Evolutionary conservation across 2,329 filamentous ascomycete species (phyloP), one percentile per base, ranked within the genome.

Genomic region (Thielaviopsis ethacetica): DNA sequence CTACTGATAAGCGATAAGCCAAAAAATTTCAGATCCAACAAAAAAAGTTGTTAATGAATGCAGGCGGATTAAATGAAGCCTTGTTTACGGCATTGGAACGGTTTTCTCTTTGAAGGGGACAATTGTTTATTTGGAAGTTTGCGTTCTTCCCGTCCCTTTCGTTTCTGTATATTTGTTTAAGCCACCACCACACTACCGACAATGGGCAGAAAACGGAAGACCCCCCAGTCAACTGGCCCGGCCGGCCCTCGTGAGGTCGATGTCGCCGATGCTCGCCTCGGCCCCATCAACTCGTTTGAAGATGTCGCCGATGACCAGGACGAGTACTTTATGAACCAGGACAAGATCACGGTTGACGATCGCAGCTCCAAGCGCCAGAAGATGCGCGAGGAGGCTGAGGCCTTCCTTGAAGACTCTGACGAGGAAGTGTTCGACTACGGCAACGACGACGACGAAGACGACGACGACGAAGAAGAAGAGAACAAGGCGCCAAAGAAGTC

Each of bases 261-360:
- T 66, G 67, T 74, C 54, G 71, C 73, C 34, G 82, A 84, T 63
- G 80, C 84, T 41, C 81, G 82, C 57, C 77, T 90, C 17, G 77
- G 76, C 24, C 74, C 75, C 22, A 74, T 84, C 65, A 75, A 70
- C 53, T 84, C 81, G 2, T 91, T 80, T 70, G 84, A 91, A 70
- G 89, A 95, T 71, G 85, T 98, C 65, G 88, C 91, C 64, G 85
- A 96, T 69, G 94, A 90, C 1, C 89, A 95, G 70, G 93, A 98
- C 70, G 89, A 95, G 68, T 95, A 95, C 69, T 88, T 91, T 66
- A 76, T 91, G 61, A 85, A 91, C 63, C 82, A 86, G 63, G 93
- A 98, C 71, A 85, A 88, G 67, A 83, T 98, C 63, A 72, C 91
- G 66, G 78, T 98, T 44, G 88, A 95, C 64, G 85, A 79, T 38